Evolutionary conservation across 176 grass and related monocot genomes (phyloP).

Genomic region (Phragmites australis): DNA sequence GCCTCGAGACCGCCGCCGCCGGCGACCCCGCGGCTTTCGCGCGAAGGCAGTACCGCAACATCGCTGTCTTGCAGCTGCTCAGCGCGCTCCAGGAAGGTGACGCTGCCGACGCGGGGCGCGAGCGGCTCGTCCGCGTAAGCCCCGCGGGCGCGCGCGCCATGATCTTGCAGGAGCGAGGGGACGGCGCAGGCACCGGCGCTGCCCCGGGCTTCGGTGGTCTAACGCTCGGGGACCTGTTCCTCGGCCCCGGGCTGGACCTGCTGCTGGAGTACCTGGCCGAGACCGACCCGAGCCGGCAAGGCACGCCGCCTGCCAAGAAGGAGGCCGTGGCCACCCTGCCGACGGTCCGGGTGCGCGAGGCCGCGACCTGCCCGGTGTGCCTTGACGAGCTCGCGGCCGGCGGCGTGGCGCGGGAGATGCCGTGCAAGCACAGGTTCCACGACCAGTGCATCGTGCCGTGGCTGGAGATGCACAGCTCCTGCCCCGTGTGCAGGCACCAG

Average conservation of each 20-base stretch:
- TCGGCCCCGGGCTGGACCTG: constrained; percentile 72
- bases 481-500: constrained; percentile 81
- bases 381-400: constrained; percentile 72
- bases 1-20: constrained; percentile 28
- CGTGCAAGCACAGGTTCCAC: constrained; percentile 84
- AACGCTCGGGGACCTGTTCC: constrained; percentile 64
- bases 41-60: constrained; percentile 51
- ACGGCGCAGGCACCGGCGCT: neutral
- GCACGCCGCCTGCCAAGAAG: constrained; percentile 67
- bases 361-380: constrained; percentile 69
- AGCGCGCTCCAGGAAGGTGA: constrained; percentile 53
- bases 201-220: constrained; percentile 37
- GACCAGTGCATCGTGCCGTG: constrained; percentile 68
- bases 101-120: constrained; percentile 36
- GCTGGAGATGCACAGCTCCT: constrained; percentile 88
- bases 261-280: constrained; percentile 74
- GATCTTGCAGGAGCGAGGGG: constrained; percentile 32
- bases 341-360: constrained; percentile 47
- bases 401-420: constrained; percentile 72
- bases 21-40: constrained; percentile 32
- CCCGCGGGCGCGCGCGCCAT: constrained; percentile 43
- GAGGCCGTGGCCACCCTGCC: constrained; percentile 73
- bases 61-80: constrained; percentile 57
- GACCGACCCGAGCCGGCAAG: constrained; percentile 54
- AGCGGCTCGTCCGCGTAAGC: constrained; percentile 40